Evolutionary conservation across 768 basidiomycete species (phyloP).

Genomic region (Pleurotus tuoliensis): DNA sequence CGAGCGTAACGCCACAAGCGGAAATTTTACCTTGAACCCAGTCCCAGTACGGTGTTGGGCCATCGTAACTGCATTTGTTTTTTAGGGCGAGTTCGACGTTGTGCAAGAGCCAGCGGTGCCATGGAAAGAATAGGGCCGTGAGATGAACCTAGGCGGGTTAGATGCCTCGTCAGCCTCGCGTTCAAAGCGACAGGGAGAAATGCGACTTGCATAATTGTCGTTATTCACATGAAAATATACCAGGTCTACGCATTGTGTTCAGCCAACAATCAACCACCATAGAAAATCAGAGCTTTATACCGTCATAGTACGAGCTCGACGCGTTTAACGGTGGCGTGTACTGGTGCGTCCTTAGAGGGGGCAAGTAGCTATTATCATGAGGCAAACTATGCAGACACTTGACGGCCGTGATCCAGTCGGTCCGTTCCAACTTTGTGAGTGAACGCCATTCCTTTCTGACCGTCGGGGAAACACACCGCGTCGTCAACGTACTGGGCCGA

Average conservation of each 20-base stretch:
- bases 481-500: too few relatives aligned
- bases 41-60: conserved; percentile 20
- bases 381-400: conserved; percentile 16
- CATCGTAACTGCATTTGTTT: conserved; percentile 15
- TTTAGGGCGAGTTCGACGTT: conserved; percentile 13
- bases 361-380: conserved; percentile 1
- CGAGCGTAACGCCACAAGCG: background rate
- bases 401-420: conserved; percentile 10
- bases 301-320: conserved; percentile 18
- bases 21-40: conserved; percentile 15
- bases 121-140: conserved; percentile 20
- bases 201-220: background rate
- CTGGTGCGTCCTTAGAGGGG: conserved; percentile 9
- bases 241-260: conserved; percentile 7
- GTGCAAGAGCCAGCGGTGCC: conserved; percentile 19
- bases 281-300: background rate
- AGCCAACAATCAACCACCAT: background rate
- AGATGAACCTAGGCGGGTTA: conserved; percentile 13
- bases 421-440: background rate
- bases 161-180: background rate
- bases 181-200: background rate
- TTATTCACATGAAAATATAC: conserved; percentile 18
- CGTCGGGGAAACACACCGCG: conserved; percentile 10
- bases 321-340: conserved; percentile 14
- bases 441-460: conserved; percentile 13